phyloP scores from a whole-genome alignment of 805 yeast species.

The Tetrapisispora iriomotensis region DNA sequence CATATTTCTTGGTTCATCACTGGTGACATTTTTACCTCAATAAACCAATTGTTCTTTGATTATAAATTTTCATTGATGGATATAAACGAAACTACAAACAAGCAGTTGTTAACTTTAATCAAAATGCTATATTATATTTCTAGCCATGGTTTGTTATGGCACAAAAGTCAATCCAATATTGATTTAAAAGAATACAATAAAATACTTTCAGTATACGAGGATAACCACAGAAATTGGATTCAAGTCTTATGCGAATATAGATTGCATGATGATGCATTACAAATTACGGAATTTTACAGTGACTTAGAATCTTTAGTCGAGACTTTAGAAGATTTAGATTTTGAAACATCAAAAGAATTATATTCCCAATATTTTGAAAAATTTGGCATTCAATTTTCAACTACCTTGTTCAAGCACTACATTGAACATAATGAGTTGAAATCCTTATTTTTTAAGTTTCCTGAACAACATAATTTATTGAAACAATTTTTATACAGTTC shows the following conservation, averaged over 20 bases:
- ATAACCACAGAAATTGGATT: slow-evolving; percentile 44
- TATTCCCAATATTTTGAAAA: slow-evolving; percentile 46
- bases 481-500: slow-evolving; percentile 42
- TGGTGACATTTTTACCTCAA: slow-evolving; percentile 29
- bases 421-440: slow-evolving; percentile 43
- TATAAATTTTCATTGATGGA: slow-evolving; percentile 20
- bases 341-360: slow-evolving; percentile 30
- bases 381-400: slow-evolving; percentile 63
- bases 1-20: slow-evolving; percentile 41
- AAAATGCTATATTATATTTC: slow-evolving; percentile 35
- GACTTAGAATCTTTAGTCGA: slow-evolving; percentile 60
- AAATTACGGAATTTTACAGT: slow-evolving; percentile 52
- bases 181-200: slow-evolving; percentile 9
- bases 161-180: slow-evolving; percentile 4
- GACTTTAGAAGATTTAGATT: slow-evolving; percentile 30
- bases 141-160: slow-evolving; percentile 31
- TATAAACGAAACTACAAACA: slow-evolving; percentile 2
- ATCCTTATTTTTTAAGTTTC: slow-evolving; percentile 47
- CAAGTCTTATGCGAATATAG: slow-evolving; percentile 41
- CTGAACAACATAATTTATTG: slow-evolving; percentile 40
- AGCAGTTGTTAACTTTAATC: slow-evolving; percentile 28
- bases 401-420: slow-evolving; percentile 49
- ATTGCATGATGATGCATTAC: slow-evolving; percentile 44
- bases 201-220: slow-evolving; percentile 25
- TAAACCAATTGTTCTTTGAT: slow-evolving; percentile 34